Evolutionary conservation across 495 filamentous ascomycete species (phyloP).

Genomic region (Rusavskia elegans): DNA sequence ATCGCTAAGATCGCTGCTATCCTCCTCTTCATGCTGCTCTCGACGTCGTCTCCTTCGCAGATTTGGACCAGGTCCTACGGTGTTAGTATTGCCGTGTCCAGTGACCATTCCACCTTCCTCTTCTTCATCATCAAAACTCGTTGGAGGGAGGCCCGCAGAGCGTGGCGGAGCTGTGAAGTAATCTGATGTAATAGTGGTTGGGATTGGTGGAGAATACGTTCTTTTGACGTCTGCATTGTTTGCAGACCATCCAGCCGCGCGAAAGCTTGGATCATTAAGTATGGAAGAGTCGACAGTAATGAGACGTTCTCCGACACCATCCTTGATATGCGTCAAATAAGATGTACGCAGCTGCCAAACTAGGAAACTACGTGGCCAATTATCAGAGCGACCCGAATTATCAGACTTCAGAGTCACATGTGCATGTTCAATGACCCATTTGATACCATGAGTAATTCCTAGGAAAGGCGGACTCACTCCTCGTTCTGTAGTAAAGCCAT

Average conservation of each 20-base stretch:
- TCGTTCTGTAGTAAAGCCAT: slow-evolving; percentile 97
- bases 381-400: no score
- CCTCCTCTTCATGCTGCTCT: slow-evolving; percentile 83
- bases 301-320: slow-evolving; percentile 89
- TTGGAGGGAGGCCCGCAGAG: slow-evolving; percentile 29
- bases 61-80: slow-evolving; percentile 46
- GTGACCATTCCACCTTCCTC: slow-evolving; percentile 74
- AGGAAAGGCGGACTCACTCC: slow-evolving; percentile 47
- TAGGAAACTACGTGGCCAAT: slow-evolving; percentile 47
- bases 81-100: slow-evolving; percentile 57
- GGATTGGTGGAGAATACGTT: slow-evolving; percentile 91
- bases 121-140: slow-evolving; percentile 44
- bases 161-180: slow-evolving; percentile 66
- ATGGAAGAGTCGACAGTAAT: slow-evolving; percentile 84
- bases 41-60: slow-evolving; percentile 32
- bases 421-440: no score
- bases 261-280: slow-evolving; percentile 88
- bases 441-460: no score
- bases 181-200: slow-evolving; percentile 73
- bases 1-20: slow-evolving; percentile 91
- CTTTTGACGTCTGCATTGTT: slow-evolving; percentile 67
- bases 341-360: slow-evolving; percentile 85
- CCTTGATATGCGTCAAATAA: slow-evolving; percentile 78
- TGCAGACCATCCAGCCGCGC: slow-evolving; percentile 80
- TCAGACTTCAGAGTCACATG: no score